These are phyloP conservation scores for Cercospora berteroae DNA, from an alignment of 2,329 filamentous ascomycete species.

Conservation along the genomic window DNA sequence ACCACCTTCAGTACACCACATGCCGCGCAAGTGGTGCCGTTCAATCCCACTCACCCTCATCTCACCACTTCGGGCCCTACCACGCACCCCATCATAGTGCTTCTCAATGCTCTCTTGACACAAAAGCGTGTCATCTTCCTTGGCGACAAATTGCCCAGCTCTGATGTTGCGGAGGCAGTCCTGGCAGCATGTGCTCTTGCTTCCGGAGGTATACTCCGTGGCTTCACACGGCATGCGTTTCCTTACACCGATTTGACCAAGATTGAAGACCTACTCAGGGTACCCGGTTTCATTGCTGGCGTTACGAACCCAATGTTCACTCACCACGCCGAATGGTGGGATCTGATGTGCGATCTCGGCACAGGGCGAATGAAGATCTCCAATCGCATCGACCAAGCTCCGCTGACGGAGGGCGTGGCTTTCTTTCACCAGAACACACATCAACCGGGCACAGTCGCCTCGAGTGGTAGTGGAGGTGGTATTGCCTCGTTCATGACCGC, in stretches of 20 bases:
- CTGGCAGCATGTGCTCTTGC: slow-evolving; percentile 92
- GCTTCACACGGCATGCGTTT: slow-evolving; percentile 94
- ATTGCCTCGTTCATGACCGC: slow-evolving; percentile 33
- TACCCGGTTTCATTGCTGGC: slow-evolving; percentile 95
- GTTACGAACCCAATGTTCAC: slow-evolving; percentile 97
- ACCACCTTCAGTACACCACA: slow-evolving; percentile 88
- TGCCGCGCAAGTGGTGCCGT: slow-evolving; percentile 77
- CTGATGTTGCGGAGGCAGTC: slow-evolving; percentile 96
- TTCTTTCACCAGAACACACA: slow-evolving; percentile 71
- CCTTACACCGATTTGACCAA: slow-evolving; percentile 98
- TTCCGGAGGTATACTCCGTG: slow-evolving; percentile 85
- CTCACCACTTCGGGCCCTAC: slow-evolving; percentile 85
- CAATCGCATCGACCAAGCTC: slow-evolving; percentile 76
- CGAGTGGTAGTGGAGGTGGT: slow-evolving; percentile 28
- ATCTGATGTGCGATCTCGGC: slow-evolving; percentile 87
- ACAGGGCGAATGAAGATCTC: slow-evolving; percentile 94
- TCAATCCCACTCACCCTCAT: slow-evolving; percentile 75
- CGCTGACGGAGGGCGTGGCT: slow-evolving; percentile 76
- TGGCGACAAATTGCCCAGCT: slow-evolving; percentile 90
- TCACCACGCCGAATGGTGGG: slow-evolving; percentile 96
- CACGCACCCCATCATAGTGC: slow-evolving; percentile 91
- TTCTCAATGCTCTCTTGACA: slow-evolving; percentile 90
- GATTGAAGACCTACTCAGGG: slow-evolving; percentile 91
- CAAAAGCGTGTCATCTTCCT: slow-evolving; percentile 96
- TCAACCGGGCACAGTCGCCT: slow-evolving; percentile 29